Percentiles rank a stretch among this genome's conserved stretches.
These are phyloP conservation scores for Chamaecyparis obtusa DNA, from an alignment of 75 land plant genomes.

Conservation along the genomic window DNA sequence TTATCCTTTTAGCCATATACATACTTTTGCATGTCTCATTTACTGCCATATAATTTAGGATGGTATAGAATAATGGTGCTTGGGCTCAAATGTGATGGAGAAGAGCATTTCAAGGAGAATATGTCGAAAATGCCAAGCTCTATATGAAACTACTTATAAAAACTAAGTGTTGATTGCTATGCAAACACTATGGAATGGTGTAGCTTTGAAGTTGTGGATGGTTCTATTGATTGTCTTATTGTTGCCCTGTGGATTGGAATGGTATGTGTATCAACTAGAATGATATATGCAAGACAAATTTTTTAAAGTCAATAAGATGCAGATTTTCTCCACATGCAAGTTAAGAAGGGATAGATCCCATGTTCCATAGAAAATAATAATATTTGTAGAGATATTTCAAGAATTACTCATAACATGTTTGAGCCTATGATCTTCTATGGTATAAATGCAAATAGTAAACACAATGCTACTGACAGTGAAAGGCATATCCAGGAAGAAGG, in stretches of 20 bases:
- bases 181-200: neutral
- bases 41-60: too few species aligned
- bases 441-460: neutral
- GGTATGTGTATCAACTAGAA: neutral
- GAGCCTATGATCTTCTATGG: neutral
- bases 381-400: neutral
- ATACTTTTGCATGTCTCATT: too few species aligned
- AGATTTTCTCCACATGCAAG: neutral
- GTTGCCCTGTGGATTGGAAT: neutral
- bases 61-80: neutral
- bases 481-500: neutral
- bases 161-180: neutral
- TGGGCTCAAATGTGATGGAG: neutral
- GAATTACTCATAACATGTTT: neutral
- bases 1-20: too few species aligned
- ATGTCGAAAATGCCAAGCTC: neutral
- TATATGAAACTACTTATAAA: too few species aligned
- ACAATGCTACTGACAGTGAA: neutral
- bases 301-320: neutral
- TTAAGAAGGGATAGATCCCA: neutral
- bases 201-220: neutral
- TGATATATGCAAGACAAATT: neutral
- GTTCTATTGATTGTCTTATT: neutral
- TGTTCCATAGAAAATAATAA: neutral
- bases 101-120: neutral